Evolutionary conservation across 2,329 filamentous ascomycete species (phyloP).

Genomic region (Fusarium albosuccineum): DNA sequence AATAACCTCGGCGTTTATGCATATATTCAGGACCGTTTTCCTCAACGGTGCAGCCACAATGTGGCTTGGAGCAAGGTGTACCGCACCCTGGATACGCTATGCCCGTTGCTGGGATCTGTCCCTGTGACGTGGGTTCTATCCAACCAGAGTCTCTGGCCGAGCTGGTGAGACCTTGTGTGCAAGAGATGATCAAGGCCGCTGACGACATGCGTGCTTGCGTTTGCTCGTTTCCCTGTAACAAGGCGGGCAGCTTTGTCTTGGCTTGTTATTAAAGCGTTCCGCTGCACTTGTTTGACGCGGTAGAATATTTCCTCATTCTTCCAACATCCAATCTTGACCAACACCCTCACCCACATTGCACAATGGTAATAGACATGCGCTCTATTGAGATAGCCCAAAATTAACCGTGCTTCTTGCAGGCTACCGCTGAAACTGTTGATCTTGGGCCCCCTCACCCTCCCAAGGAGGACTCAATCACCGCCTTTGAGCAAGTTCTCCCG

Average conservation of each 20-base stretch:
- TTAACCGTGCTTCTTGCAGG: constrained; percentile 50
- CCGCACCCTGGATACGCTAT: constrained; percentile 9
- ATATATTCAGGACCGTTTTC: constrained; percentile 22
- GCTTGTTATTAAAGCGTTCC: constrained; percentile 18
- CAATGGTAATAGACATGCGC: constrained; percentile 32
- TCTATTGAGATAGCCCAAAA: background rate
- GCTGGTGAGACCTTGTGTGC: constrained; percentile 32
- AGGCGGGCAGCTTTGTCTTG: background rate
- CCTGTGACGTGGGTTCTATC: constrained; percentile 35
- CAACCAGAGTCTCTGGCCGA: constrained; percentile 33
- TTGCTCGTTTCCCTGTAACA: constrained; percentile 25
- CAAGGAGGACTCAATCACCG: constrained; percentile 63
- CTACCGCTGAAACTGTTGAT: constrained; percentile 66
- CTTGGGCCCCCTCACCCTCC: constrained; percentile 62
- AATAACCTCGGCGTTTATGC: constrained; percentile 39
- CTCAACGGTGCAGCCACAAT: constrained; percentile 6
- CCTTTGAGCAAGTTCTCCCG: constrained; percentile 62
- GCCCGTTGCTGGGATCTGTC: constrained; percentile 21
- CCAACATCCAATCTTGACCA: background rate
- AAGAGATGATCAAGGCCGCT: constrained; percentile 36
- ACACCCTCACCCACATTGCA: background rate
- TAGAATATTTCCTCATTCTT: background rate
- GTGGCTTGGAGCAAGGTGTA: constrained; percentile 10
- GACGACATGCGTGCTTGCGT: constrained; percentile 35
- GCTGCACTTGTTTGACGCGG: background rate